Evolutionary conservation across 2,329 filamentous ascomycete genomes (phyloP).

Genomic region (Pseudopyricularia javanii): DNA sequence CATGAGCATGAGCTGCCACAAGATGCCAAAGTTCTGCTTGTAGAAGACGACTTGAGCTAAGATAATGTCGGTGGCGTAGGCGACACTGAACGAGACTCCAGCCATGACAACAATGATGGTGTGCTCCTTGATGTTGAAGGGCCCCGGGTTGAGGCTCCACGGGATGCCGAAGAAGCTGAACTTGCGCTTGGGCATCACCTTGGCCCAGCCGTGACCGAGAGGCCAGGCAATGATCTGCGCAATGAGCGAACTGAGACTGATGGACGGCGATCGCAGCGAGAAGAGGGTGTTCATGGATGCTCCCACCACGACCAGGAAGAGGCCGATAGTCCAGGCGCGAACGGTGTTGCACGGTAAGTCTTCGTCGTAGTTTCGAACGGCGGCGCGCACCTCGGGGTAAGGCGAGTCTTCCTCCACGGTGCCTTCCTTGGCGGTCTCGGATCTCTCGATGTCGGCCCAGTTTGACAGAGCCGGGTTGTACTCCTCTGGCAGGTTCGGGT

Average conservation of each 20-base stretch:
- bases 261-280: conserved; percentile 48
- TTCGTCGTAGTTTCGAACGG: conserved; percentile 52
- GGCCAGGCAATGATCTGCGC: conserved; percentile 55
- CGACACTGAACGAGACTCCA: conserved; percentile 55
- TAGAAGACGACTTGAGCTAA: conserved; percentile 62
- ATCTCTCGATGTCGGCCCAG: conserved; percentile 10
- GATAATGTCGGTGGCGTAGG: conserved; percentile 65
- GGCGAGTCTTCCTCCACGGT: conserved; percentile 45
- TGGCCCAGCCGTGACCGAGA: conserved; percentile 48
- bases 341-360: conserved; percentile 54
- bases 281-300: conserved; percentile 53
- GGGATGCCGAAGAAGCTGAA: conserved; percentile 38
- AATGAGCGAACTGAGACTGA: conserved; percentile 46
- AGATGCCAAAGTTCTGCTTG: conserved; percentile 53
- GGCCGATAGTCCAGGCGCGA: conserved; percentile 51
- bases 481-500: conserved; percentile 35
- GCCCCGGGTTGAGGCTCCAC: conserved; percentile 52
- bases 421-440: conserved; percentile 12
- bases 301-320: conserved; percentile 41
- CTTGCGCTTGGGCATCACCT: conserved; percentile 34
- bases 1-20: conserved; percentile 54
- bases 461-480: conserved; percentile 14
- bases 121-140: conserved; percentile 62
- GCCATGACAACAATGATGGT: conserved; percentile 59
- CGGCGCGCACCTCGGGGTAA: conserved; percentile 53